Evolutionary conservation across 768 basidiomycete genomes (phyloP).

Genomic region (Holtermanniella nyarrowii): DNA sequence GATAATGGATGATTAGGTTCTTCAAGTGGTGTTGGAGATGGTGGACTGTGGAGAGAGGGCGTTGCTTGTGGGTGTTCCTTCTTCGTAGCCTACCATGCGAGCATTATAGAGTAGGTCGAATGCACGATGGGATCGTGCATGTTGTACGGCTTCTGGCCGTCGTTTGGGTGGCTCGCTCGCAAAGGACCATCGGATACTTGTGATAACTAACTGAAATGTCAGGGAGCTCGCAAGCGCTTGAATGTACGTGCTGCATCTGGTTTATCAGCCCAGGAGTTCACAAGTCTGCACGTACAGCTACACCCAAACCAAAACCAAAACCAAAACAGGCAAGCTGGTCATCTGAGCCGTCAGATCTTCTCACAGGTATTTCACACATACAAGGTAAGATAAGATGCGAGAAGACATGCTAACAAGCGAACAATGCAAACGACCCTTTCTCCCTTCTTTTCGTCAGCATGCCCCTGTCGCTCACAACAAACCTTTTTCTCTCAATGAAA

Average conservation of each 20-base stretch:
- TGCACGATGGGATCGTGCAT: not conserved
- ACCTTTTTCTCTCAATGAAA: not conserved
- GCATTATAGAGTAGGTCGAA: not conserved
- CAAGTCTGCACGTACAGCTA: not conserved
- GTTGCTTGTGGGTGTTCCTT: not conserved
- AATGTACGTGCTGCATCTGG: too few species aligned
- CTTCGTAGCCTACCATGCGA: not conserved
- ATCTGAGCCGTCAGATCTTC: not conserved
- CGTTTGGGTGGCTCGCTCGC: not conserved
- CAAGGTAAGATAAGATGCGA: not conserved
- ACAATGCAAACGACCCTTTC: not conserved
- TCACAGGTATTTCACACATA: not conserved
- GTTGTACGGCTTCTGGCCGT: not conserved
- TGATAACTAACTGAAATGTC: not conserved
- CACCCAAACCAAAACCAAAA: not conserved
- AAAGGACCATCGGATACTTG: not conserved
- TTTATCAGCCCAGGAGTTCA: too few species aligned
- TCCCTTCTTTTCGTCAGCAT: too few species aligned
- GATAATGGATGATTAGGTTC: not conserved
- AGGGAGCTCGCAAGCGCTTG: too few species aligned
- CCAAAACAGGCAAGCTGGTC: not conserved
- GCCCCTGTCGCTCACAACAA: too few species aligned
- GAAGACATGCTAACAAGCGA: not conserved
- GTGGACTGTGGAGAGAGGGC: too few species aligned
- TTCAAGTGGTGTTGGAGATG: not conserved